These are phyloP conservation scores for Cyberlindnera saturnus DNA, from an alignment of 805 yeast species.

Conservation along the genomic window DNA sequence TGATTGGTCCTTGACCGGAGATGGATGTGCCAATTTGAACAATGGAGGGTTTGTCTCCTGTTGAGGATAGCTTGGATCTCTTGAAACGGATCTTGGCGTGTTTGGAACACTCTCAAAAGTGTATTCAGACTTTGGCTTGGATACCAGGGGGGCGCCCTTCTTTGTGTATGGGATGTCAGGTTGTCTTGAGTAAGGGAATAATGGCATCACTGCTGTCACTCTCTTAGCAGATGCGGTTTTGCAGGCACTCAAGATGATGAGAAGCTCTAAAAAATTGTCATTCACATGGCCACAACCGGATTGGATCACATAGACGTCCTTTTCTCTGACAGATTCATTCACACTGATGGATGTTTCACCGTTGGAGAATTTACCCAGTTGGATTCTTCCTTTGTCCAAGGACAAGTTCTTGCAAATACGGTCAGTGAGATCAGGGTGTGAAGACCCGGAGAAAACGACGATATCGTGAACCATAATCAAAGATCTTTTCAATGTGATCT, in stretches of 20 bases:
- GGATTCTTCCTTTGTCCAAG: conserved; percentile 63
- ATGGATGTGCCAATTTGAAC: too few species aligned
- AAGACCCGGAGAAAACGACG: conserved; percentile 83
- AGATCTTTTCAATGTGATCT: too few species aligned
- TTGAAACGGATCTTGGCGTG: conserved; percentile 33
- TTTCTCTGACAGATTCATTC: conserved; percentile 86
- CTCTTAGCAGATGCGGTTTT: conserved; percentile 96
- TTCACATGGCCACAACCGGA: conserved; percentile 80
- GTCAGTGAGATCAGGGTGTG: conserved; percentile 74
- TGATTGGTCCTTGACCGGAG: not conserved
- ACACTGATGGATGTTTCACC: conserved; percentile 92
- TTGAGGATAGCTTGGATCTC: not conserved
- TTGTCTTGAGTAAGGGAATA: conserved; percentile 94
- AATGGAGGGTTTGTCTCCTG: too few species aligned
- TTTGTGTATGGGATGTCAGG: conserved; percentile 85
- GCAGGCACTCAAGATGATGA: conserved; percentile 90
- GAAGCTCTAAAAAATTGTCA: conserved; percentile 91
- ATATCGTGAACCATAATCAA: conserved; percentile 59
- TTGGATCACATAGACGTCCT: conserved; percentile 93
- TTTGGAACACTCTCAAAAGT: conserved; percentile 45
- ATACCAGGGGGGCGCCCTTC: conserved; percentile 63
- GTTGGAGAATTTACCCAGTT: conserved; percentile 66
- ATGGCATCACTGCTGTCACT: conserved; percentile 91
- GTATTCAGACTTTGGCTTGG: conserved; percentile 32
- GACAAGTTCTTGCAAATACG: conserved; percentile 73